These are phyloP conservation scores for Ashbya aceris DNA, from an alignment of 1,139 yeast species.

Conservation along the genomic window DNA sequence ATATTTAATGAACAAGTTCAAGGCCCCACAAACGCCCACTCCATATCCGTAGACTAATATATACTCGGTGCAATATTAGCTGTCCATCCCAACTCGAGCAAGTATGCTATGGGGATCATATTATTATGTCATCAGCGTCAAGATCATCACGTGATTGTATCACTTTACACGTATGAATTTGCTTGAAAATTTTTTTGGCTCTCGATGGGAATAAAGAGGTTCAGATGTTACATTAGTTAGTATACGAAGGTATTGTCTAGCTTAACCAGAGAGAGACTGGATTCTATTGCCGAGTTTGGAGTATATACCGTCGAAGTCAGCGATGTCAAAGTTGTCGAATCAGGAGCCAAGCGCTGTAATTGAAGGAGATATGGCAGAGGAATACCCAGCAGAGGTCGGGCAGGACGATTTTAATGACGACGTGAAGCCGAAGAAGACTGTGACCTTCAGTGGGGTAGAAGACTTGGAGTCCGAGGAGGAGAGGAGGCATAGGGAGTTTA, in stretches of 20 bases:
- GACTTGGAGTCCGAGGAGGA: slow-evolving; percentile 53
- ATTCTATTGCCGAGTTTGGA: slow-evolving; percentile 1
- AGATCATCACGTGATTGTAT: neutral
- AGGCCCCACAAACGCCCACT: too few relatives aligned
- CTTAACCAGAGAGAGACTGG: neutral
- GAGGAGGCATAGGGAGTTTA: slow-evolving; percentile 75
- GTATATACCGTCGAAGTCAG: slow-evolving; percentile 2
- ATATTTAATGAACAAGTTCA: too few relatives aligned
- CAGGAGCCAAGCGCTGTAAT: slow-evolving; percentile 80
- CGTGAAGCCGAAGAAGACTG: slow-evolving; percentile 57
- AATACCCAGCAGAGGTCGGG: slow-evolving; percentile 31
- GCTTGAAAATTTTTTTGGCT: slow-evolving; percentile 3
- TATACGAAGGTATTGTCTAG: neutral
- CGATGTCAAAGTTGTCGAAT: slow-evolving; percentile 65
- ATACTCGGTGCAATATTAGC: too few relatives aligned
- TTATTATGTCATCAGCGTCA: neutral
- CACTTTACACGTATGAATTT: neutral
- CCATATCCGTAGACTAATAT: too few relatives aligned
- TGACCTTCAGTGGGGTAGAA: slow-evolving; percentile 72
- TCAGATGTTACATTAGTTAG: neutral
- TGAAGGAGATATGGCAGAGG: slow-evolving; percentile 52
- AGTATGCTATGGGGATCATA: neutral
- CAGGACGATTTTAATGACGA: slow-evolving; percentile 29
- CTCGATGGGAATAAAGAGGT: neutral
- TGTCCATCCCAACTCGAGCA: too few relatives aligned